Conservation (phyloP, 148 eudicot species). For the Amaranthus hypochondriacus region DNA sequence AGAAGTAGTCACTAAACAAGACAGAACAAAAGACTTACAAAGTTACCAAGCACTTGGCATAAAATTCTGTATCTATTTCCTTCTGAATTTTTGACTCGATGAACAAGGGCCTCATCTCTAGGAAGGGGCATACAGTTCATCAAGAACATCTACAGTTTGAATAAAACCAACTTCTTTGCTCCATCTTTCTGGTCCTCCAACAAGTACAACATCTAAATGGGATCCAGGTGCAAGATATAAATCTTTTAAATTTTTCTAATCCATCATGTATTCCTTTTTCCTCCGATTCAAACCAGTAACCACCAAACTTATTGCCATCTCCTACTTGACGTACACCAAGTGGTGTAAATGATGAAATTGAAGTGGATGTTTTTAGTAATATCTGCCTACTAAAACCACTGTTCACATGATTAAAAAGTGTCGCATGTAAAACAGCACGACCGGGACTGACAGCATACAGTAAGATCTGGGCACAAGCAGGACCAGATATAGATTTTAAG, state of each 20-base stretch:
- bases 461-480: conserved; percentile 64
- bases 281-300: conserved; percentile 67
- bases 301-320: conserved; percentile 90
- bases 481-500: conserved; percentile 13
- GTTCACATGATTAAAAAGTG: conserved; percentile 46
- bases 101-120: conserved; percentile 38
- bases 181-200: conserved; percentile 85
- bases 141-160: conserved; percentile 45
- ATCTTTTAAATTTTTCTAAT: conserved; percentile 43
- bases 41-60: conserved; percentile 56
- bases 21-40: conserved; percentile 36
- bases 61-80: conserved; percentile 46
- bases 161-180: conserved; percentile 59
- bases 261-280: conserved; percentile 32
- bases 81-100: conserved; percentile 31
- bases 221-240: conserved; percentile 71
- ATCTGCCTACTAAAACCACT: conserved; percentile 39
- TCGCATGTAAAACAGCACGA: conserved; percentile 55
- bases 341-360: conserved; percentile 61
- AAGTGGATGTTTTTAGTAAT: conserved; percentile 51
- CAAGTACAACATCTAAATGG: conserved; percentile 55
- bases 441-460: conserved; percentile 55
- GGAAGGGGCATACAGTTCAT: conserved; percentile 30
- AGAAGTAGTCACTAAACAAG: background rate
- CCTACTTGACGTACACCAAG: conserved; percentile 60